Percentiles rank a stretch among this genome's conserved stretches.
These are phyloP conservation scores for Talaromyces piceae DNA, from an alignment of 2,329 filamentous ascomycete species.

Conservation along the genomic window DNA sequence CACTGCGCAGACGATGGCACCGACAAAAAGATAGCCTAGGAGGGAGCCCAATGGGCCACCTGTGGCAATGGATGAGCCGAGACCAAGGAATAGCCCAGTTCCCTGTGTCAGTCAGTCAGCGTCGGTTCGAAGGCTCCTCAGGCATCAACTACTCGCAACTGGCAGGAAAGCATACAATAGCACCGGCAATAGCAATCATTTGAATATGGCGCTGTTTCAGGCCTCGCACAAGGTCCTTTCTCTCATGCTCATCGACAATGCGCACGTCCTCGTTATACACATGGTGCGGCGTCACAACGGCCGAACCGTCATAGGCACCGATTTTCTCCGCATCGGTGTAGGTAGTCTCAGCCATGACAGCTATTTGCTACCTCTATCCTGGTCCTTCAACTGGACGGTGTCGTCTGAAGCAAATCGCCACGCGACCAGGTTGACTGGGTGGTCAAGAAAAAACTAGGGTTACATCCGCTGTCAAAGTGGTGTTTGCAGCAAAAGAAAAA, in stretches of 20 bases:
- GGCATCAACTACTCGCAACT: background rate
- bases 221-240: constrained; percentile 39
- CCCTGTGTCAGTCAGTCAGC: constrained; percentile 18
- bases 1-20: constrained; percentile 44
- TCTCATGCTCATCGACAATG: constrained; percentile 36
- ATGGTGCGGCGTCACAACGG: background rate
- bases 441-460: background rate
- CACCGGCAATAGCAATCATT: constrained; percentile 40
- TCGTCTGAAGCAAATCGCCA: background rate
- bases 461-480: background rate
- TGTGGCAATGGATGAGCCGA: constrained; percentile 45
- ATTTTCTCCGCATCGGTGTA: background rate
- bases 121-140: background rate
- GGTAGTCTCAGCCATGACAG: background rate
- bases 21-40: constrained; percentile 46
- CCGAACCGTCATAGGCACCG: background rate
- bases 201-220: constrained; percentile 39
- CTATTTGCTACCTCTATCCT: background rate
- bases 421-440: background rate
- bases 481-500: background rate
- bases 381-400: background rate
- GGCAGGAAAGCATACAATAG: constrained; percentile 26
- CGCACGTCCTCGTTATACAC: constrained; percentile 1
- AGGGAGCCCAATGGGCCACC: constrained; percentile 47
- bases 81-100: constrained; percentile 50